A percentile compares a stretch with the other conserved stretches of the same genome.
Conservation (phyloP, 2,329 filamentous ascomycete genomes). For the Cercospora brassicicola region DNA sequence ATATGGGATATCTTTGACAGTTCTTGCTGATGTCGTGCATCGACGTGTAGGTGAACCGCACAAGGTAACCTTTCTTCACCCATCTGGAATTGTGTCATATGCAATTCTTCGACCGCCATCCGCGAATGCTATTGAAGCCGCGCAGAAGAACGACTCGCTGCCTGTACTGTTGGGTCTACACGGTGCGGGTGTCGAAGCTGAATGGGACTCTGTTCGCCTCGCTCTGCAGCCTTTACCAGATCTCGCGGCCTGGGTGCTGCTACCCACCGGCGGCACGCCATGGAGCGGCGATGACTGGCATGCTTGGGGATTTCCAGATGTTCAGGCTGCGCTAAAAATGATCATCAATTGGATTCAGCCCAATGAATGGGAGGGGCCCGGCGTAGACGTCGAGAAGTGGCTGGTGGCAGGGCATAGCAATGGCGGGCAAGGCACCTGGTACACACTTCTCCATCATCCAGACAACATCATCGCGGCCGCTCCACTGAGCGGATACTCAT, state of each 20-base stretch:
- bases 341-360: slow-evolving; percentile 54
- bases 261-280: slow-evolving; percentile 58
- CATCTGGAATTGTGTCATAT: slow-evolving; percentile 57
- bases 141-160: slow-evolving; percentile 34
- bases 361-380: slow-evolving; percentile 51
- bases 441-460: slow-evolving; percentile 56
- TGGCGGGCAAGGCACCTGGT: slow-evolving; percentile 62
- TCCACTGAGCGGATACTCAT: slow-evolving; percentile 60
- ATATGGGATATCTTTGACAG: slow-evolving; percentile 12
- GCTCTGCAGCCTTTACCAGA: slow-evolving; percentile 53
- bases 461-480: slow-evolving; percentile 58
- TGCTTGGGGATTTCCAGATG: slow-evolving; percentile 58
- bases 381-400: slow-evolving; percentile 50
- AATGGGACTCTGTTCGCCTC: slow-evolving; percentile 48
- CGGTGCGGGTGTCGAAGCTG: slow-evolving; percentile 59
- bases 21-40: slow-evolving; percentile 13
- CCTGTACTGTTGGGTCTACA: slow-evolving; percentile 57
- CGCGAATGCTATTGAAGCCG: slow-evolving; percentile 37
- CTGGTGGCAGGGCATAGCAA: slow-evolving; percentile 61
- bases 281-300: slow-evolving; percentile 66
- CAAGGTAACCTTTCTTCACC: slow-evolving; percentile 57
- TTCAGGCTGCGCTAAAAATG: slow-evolving; percentile 53
- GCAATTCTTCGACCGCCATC: slow-evolving; percentile 58
- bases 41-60: slow-evolving; percentile 43
- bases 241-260: slow-evolving; percentile 57